Evolutionary conservation across 495 filamentous ascomycete genomes (phyloP), one percentile per base, ranked within the genome.

Genomic region (Aspergillus saccharolyticus): DNA sequence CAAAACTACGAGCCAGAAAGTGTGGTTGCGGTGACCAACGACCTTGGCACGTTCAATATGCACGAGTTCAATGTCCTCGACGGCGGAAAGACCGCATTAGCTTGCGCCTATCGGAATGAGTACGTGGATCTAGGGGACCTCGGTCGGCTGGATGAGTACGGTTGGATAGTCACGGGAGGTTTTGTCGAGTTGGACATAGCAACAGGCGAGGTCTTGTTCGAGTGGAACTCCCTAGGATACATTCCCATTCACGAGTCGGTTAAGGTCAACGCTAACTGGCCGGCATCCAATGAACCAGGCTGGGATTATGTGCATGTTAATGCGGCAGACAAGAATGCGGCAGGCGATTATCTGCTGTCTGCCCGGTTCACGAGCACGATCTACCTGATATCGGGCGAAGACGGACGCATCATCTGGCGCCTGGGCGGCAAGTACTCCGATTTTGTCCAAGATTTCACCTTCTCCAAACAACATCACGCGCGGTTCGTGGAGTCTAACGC

Each of bases 381-480:
- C 49, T 83, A 81, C 66, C 75, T 79, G 55, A 78, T 85, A 53
- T 83, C 81, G 18, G 81, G 80, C 33, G 73, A 75, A 39, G 74
- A 81, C 53, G 82, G 83, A 20, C 66, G 67, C 20, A 75, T 85
- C 58, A 74, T 84, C 55, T 87, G 84, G 84, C 75, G 78, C 10
- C 69, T 87, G 39, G 73, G 80, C 46, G 83, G 83, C 20, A 52
- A 69, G 54, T 63, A 69, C 51, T 63, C 77, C 53, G 66, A 76
- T 44, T 79, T 82, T 44, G 56, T 63, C 24, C 59, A 65, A 30
- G 74, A 78, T 57, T 80, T 81, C 61, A 69, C 74, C 1, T 86
- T 87, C 66, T 79, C 78, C 42, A 80, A 76, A 60, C 83, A 87
- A 65, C 83, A 87, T 59, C 77, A 86, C 62, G 83, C 78, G 14